phyloP scores from a whole-genome alignment of 2,329 filamentous ascomycete genomes.

The Pyrenophora seminiperda region DNA sequence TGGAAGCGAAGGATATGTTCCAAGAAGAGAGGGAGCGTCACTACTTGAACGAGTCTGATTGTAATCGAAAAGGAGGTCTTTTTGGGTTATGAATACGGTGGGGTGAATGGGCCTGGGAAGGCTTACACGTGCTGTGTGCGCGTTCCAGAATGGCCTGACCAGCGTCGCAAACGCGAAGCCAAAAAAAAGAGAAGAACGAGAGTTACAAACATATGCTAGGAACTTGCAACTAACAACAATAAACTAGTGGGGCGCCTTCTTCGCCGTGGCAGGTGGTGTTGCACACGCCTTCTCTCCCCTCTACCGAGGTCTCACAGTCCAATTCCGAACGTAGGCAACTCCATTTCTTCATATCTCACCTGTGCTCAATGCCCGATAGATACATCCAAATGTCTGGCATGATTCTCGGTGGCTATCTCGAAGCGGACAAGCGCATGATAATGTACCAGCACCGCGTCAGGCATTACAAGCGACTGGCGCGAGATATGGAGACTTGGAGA shows the following conservation, averaged over 20 bases:
- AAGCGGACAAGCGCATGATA: constrained; percentile 72
- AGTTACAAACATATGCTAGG: background rate
- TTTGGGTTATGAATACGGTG: too few relatives aligned
- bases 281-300: constrained; percentile 71
- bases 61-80: too few relatives aligned
- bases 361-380: constrained; percentile 51
- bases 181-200: background rate
- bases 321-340: constrained; percentile 42
- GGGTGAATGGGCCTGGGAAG: too few relatives aligned
- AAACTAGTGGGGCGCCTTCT: constrained; percentile 68
- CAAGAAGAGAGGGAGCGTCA: too few relatives aligned
- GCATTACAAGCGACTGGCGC: constrained; percentile 65
- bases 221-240: background rate
- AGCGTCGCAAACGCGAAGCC: too few relatives aligned
- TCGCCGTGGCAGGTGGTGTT: constrained; percentile 64
- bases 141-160: too few relatives aligned
- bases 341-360: too few relatives aligned
- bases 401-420: constrained; percentile 77
- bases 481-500: constrained; percentile 72
- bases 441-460: constrained; percentile 70
- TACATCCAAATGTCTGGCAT: constrained; percentile 86
- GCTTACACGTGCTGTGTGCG: too few relatives aligned
- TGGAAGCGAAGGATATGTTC: background rate
- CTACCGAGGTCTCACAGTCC: constrained; percentile 62
- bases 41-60: too few relatives aligned